Evolutionary conservation across 2,329 filamentous ascomycete genomes (phyloP), one percentile per base, ranked within the genome.

Genomic region (Penicillium corylophilum): DNA sequence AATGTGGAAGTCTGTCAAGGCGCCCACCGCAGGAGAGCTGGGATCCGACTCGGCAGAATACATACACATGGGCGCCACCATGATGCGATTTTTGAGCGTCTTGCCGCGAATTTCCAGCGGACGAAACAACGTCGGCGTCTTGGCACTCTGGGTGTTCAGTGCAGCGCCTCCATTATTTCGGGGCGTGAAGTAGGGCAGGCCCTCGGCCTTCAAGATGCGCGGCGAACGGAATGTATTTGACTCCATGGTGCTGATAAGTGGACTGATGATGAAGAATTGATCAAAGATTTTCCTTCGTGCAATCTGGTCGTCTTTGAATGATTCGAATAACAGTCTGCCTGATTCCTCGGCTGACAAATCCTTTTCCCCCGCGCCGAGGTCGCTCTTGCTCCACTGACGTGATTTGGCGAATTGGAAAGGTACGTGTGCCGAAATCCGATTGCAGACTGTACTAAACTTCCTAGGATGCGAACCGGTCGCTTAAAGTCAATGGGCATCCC

Each of bases 1-100:
- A 41, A 93, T 77, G 70, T 95, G 90, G 81, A 85, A 96, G 67
- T 88, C 81, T 2, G 88, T 92, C 48, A 86, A 74, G 69, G 92
- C 87, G 16, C 92, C 85, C 58, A 63, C 50, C 9, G 46, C 48
- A 4, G 66, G 62, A 4, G 66, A 68, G 8, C 48, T 36, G 1
- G 60, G 63, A 39, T 69, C 53, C 3, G 86, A 77, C 35, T 84
- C 68, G 6, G 84, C 79, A 2, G 79, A 83, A 68, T 88, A 88
- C 66, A 86, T 85, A 70, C 85, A 88, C 31, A 87, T 74, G 0
- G 84, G 84, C 3, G 82, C 79, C 12, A 79, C 76, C 54, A 83
- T 79, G 54, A 88, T 82, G 57, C 85, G 82, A 68, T 88, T 88
- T 59, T 84, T 84, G 5, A 88, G 71, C 0, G 78, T 82, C 22